phyloP scores from a whole-genome alignment of 2,329 filamentous ascomycete species.

The Neofusicoccum umdonicola region DNA sequence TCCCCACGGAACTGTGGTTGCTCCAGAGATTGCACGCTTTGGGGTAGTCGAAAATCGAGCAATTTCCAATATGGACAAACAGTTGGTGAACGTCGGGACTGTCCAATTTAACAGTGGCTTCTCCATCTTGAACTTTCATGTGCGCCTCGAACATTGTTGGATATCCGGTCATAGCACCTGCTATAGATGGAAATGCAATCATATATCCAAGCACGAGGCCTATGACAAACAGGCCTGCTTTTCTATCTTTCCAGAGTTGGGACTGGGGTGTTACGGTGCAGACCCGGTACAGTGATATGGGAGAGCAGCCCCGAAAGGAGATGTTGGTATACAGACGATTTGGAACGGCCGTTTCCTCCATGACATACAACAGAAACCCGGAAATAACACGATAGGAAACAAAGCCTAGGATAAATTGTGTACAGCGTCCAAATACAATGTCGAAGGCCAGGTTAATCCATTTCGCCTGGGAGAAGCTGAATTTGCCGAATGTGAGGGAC shows the following conservation, averaged over 20 bases:
- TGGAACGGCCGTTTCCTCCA: background rate
- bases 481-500: background rate
- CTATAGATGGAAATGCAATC: background rate
- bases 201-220: background rate
- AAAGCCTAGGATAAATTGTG: background rate
- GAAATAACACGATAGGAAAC: background rate
- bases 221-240: background rate
- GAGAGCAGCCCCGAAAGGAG: background rate
- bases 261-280: background rate
- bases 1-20: too few species aligned
- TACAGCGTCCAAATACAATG: background rate
- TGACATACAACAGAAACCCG: background rate
- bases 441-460: background rate
- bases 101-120: background rate
- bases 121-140: background rate
- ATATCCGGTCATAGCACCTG: background rate
- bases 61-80: background rate
- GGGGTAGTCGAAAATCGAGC: background rate
- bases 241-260: background rate
- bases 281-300: background rate
- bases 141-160: background rate
- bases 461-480: background rate
- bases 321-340: background rate
- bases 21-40: too few species aligned
- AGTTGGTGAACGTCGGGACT: too few species aligned